phyloP scores from a whole-genome alignment of 2,329 filamentous ascomycete genomes.

The Penicillium sp. region DNA sequence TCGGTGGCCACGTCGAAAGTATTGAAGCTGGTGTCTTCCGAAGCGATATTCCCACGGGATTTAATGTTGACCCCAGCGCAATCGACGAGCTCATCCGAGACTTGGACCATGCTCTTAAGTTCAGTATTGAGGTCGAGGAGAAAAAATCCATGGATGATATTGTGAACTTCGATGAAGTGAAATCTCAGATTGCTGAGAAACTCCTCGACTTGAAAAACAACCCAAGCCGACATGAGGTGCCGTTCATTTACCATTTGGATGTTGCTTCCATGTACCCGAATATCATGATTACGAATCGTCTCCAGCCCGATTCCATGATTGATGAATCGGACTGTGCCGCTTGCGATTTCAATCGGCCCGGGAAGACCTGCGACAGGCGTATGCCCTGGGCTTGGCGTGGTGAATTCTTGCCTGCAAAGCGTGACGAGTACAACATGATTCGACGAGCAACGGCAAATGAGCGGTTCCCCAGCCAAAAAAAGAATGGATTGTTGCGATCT shows the following conservation, averaged over 20 bases:
- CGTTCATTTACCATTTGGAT: slow-evolving; percentile 96
- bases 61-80: slow-evolving; percentile 83
- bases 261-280: slow-evolving; percentile 99
- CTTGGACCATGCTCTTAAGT: slow-evolving; percentile 84
- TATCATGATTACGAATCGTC: slow-evolving; percentile 98
- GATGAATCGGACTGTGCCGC: slow-evolving; percentile 93
- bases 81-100: slow-evolving; percentile 87
- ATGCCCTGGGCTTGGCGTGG: slow-evolving; percentile 98
- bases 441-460: slow-evolving; percentile 88
- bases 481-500: slow-evolving; percentile 69
- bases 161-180: slow-evolving; percentile 81
- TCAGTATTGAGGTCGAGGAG: slow-evolving; percentile 82
- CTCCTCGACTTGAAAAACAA: slow-evolving; percentile 75
- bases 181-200: slow-evolving; percentile 74
- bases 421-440: slow-evolving; percentile 99
- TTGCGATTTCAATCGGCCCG: slow-evolving; percentile 96
- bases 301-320: slow-evolving; percentile 99
- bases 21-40: slow-evolving; percentile 98
- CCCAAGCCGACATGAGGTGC: slow-evolving; percentile 81
- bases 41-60: slow-evolving; percentile 92
- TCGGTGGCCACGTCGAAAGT: slow-evolving; percentile 97
- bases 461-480: slow-evolving; percentile 78
- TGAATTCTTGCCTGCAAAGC: slow-evolving; percentile 92
- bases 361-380: slow-evolving; percentile 93
- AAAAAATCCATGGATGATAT: slow-evolving; percentile 80